A percentile compares a stretch with the other conserved stretches of the same genome.
Evolutionary conservation across 495 filamentous ascomycete genomes (phyloP).

Genomic region (Aspergillus nanangensis): DNA sequence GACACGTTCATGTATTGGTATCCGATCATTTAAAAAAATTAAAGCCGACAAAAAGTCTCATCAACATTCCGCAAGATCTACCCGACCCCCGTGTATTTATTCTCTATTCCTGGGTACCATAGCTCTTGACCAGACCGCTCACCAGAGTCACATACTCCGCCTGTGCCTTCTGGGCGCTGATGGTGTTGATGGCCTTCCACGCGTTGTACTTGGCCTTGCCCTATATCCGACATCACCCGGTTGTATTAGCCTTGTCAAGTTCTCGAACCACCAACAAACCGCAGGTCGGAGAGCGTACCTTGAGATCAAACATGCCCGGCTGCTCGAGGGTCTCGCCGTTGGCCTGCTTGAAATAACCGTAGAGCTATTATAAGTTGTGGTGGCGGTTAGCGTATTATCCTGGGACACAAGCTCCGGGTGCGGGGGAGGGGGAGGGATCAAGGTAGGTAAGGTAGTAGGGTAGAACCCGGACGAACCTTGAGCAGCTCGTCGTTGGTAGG

Average conservation of each 20-base stretch:
- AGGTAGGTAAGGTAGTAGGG: background rate
- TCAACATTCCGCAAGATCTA: no score
- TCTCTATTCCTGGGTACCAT: no score
- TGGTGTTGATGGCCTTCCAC: constrained; percentile 62
- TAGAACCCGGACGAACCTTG: constrained; percentile 40
- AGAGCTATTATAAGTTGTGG: constrained; percentile 37
- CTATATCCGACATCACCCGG: constrained; percentile 31
- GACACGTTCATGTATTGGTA: no score
- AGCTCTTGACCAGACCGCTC: constrained; percentile 61
- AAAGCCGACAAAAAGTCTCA: no score
- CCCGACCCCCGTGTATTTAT: no score
- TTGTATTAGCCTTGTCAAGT: background rate
- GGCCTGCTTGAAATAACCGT: constrained; percentile 56
- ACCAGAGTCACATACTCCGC: constrained; percentile 70
- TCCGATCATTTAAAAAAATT: no score
- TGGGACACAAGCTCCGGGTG: no score
- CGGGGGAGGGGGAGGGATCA: no score
- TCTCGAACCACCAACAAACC: background rate
- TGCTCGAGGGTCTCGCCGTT: constrained; percentile 40
- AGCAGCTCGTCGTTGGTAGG: constrained; percentile 51
- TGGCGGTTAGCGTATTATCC: constrained; percentile 1
- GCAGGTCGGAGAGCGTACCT: constrained; percentile 31
- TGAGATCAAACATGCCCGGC: constrained; percentile 49
- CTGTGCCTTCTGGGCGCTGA: constrained; percentile 61
- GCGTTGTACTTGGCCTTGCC: constrained; percentile 73